These are phyloP conservation scores for Alternaria novae-zelandiae DNA, from an alignment of 2,329 filamentous ascomycete genomes.

Conservation along the genomic window DNA sequence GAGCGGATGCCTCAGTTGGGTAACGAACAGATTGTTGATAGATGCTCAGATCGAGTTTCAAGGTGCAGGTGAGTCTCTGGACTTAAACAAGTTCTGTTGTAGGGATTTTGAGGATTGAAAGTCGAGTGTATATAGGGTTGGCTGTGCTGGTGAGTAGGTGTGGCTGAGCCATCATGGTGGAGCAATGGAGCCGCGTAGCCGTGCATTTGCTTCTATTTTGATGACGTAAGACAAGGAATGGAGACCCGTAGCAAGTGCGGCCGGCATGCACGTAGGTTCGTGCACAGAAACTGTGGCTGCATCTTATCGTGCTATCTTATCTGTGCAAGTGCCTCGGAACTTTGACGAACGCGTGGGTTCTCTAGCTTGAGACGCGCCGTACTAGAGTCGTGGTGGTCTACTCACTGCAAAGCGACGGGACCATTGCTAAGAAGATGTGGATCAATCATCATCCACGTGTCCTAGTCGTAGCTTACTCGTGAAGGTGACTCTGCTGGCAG, in stretches of 20 bases:
- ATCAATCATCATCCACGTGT: background rate
- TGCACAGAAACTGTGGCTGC: background rate
- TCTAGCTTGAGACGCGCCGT: background rate
- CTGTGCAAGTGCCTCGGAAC: background rate
- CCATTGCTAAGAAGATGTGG: background rate
- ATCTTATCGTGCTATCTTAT: conserved; percentile 8
- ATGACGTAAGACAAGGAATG: conserved; percentile 17
- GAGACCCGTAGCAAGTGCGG: conserved; percentile 2
- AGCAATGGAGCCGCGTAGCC: conserved; percentile 16
- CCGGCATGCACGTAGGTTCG: background rate
- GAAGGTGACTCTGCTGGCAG: background rate
- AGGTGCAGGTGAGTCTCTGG: background rate
- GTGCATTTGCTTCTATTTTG: conserved; percentile 4
- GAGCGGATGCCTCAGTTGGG: background rate
- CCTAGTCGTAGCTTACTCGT: background rate
- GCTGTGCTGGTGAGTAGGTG: background rate
- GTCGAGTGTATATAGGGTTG: background rate
- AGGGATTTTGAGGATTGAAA: background rate
- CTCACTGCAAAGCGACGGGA: background rate
- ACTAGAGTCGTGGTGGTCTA: background rate
- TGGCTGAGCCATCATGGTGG: background rate
- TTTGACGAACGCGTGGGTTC: background rate
- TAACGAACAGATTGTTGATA: background rate
- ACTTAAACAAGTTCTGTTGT: background rate
- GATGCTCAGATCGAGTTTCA: background rate